Evolutionary conservation across 73 alveolate species (phyloP).

Genomic region (Paramecium caudatum): DNA sequence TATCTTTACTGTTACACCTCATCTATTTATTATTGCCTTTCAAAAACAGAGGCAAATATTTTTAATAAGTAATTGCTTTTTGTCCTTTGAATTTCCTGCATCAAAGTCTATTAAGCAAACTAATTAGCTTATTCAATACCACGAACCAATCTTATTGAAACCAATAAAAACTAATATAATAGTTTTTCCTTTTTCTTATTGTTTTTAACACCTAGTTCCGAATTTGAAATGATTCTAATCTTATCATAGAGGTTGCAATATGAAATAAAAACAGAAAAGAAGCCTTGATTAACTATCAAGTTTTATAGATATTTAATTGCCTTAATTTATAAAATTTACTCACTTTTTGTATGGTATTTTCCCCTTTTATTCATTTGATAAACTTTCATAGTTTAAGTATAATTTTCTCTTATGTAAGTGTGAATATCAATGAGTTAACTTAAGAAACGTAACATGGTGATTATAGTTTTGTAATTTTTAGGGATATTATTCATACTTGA

Average conservation of each 20-base stretch:
- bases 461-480: not conserved
- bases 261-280: not conserved
- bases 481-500: not conserved
- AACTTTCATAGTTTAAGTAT: not conserved
- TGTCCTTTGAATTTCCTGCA: not conserved
- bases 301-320: not conserved
- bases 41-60: not conserved
- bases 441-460: not conserved
- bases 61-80: slow-evolving; percentile 3
- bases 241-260: slow-evolving; percentile 1
- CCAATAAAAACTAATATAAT: slow-evolving; percentile 15
- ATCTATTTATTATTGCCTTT: slow-evolving; percentile 1
- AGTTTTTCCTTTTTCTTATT: not conserved
- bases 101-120: not conserved
- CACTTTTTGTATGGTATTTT: slow-evolving; percentile 23
- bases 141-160: slow-evolving; percentile 9
- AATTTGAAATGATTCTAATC: not conserved
- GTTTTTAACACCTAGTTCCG: not conserved
- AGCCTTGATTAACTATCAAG: slow-evolving; percentile 2
- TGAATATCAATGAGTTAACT: not conserved
- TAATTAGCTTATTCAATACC: slow-evolving; percentile 50
- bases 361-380: slow-evolving; percentile 34
- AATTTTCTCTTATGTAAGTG: slow-evolving; percentile 2
- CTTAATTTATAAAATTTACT: not conserved
- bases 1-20: not conserved